phyloP scores from a whole-genome alignment of 2,329 filamentous ascomycete species.

The Thielaviopsis ethacetica region DNA sequence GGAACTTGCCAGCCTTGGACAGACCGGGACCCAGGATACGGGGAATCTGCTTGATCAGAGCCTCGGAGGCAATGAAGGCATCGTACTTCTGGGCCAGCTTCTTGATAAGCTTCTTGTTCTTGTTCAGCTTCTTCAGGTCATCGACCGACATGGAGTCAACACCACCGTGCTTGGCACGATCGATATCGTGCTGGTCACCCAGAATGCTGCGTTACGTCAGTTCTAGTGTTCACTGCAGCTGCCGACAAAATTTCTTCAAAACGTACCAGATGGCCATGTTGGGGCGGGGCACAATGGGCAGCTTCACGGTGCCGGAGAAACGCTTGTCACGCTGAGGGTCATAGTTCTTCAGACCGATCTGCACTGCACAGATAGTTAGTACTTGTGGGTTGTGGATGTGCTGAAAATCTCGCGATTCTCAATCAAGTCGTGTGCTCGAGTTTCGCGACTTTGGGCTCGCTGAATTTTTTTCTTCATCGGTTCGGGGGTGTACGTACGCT shows the following conservation, averaged over 20 bases:
- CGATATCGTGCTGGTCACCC: constrained; percentile 85
- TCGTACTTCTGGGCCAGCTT: constrained; percentile 99
- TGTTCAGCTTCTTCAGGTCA: constrained; percentile 99
- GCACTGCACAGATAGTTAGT: constrained; percentile 23
- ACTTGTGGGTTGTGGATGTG: background rate
- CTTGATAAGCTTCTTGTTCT: constrained; percentile 99
- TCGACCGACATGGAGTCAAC: constrained; percentile 97
- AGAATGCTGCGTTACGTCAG: constrained; percentile 29
- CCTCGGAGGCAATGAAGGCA: constrained; percentile 93
- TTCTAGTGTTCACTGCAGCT: background rate
- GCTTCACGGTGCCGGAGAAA: constrained; percentile 99
- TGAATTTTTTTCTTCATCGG: background rate
- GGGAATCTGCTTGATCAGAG: constrained; percentile 98
- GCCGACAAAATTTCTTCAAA: background rate
- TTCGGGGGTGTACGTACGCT: constrained; percentile 26
- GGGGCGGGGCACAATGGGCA: constrained; percentile 80
- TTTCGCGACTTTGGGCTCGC: background rate
- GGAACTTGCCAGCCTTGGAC: constrained; percentile 99
- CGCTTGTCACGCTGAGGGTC: constrained; percentile 99
- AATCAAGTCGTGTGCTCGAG: constrained; percentile 11
- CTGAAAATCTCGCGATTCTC: background rate
- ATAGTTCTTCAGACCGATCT: constrained; percentile 97
- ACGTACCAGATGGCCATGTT: constrained; percentile 63
- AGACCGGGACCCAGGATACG: constrained; percentile 98
- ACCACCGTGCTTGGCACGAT: constrained; percentile 98